phyloP scores from a whole-genome alignment of 345 rosid genomes.

The Brassica nigra region DNA sequence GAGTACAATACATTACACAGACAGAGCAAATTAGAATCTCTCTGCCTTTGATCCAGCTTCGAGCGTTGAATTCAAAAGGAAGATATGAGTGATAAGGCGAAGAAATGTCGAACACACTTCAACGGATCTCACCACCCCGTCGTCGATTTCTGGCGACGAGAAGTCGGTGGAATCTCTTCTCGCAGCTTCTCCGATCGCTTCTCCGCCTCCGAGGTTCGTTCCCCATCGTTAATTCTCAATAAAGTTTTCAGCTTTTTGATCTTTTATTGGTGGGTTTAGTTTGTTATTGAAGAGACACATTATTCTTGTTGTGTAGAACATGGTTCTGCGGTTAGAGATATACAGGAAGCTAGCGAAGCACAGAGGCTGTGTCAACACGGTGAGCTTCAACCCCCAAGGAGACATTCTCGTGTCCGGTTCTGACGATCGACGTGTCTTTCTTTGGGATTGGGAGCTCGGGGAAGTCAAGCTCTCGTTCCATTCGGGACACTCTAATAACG shows the following conservation, averaged over 20 bases:
- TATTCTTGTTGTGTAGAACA: constrained; percentile 49
- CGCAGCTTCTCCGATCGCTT: constrained; percentile 73
- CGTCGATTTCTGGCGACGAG: constrained; percentile 70
- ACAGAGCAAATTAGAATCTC: background rate
- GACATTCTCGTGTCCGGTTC: constrained; percentile 77
- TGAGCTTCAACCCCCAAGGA: constrained; percentile 66
- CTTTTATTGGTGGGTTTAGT: background rate
- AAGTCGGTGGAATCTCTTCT: constrained; percentile 71
- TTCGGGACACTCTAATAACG: constrained; percentile 72
- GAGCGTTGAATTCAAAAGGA: background rate
- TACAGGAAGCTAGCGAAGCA: constrained; percentile 66
- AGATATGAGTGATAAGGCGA: constrained; percentile 38
- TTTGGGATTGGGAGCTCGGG: constrained; percentile 90
- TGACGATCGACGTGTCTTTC: constrained; percentile 66
- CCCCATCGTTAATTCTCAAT: background rate
- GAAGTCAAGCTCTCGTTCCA: constrained; percentile 59
- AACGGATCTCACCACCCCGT: constrained; percentile 51
- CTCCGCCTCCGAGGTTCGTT: constrained; percentile 70
- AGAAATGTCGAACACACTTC: constrained; percentile 37
- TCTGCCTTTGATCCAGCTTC: background rate
- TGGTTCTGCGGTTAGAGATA: constrained; percentile 67
- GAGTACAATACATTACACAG: background rate
- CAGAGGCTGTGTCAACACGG: constrained; percentile 80
- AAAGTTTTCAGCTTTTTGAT: background rate
- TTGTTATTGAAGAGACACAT: background rate